These are phyloP conservation scores for Boletus semigastroideus DNA, from an alignment of 1,284 basidiomycete genomes.

Conservation along the genomic window DNA sequence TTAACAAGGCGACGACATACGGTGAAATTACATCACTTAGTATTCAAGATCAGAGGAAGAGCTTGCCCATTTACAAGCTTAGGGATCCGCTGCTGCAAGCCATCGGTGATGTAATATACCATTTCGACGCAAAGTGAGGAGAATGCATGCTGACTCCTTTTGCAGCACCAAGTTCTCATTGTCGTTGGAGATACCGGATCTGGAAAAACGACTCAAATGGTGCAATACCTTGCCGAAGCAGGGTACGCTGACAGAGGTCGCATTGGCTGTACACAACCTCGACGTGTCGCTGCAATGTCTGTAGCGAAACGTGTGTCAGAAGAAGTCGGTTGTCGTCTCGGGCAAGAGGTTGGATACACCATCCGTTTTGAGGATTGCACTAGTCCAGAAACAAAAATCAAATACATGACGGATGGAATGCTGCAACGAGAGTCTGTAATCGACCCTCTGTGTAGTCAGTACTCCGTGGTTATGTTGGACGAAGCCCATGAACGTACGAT, in stretches of 20 bases:
- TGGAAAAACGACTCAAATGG: constrained; percentile 94
- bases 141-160: constrained; percentile 24
- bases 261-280: constrained; percentile 97
- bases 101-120: constrained; percentile 72
- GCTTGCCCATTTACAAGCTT: constrained; percentile 94
- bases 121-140: not conserved
- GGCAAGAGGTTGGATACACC: constrained; percentile 97
- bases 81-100: constrained; percentile 91
- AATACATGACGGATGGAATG: constrained; percentile 99
- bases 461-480: constrained; percentile 97
- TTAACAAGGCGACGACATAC: constrained; percentile 97
- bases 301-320: constrained; percentile 98
- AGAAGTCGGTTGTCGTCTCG: constrained; percentile 95
- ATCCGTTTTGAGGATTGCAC: constrained; percentile 99
- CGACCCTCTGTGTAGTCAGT: constrained; percentile 90
- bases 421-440: constrained; percentile 95
- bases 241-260: constrained; percentile 85
- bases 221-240: constrained; percentile 88
- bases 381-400: constrained; percentile 96
- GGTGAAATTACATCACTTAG: constrained; percentile 89
- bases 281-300: constrained; percentile 99
- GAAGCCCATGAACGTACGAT: constrained; percentile 99
- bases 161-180: constrained; percentile 90
- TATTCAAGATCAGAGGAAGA: constrained; percentile 92
- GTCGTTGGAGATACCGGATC: constrained; percentile 96